phyloP scores from a whole-genome alignment of 2,329 filamentous ascomycete species.

The Camillea tinctor region DNA sequence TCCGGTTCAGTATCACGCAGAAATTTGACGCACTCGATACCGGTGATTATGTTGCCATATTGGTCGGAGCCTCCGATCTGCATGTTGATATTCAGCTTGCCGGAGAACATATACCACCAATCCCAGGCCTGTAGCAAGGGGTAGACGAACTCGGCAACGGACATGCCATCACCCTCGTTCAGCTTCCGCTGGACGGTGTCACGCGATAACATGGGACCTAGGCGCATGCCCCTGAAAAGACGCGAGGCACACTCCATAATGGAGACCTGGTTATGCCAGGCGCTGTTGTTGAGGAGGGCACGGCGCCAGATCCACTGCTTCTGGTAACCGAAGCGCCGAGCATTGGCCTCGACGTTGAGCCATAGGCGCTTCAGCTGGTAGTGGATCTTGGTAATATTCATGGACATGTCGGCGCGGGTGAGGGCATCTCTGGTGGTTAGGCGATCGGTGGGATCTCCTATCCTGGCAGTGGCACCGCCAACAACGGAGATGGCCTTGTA shows the following conservation, averaged over 20 bases:
- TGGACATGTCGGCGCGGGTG: constrained; percentile 49
- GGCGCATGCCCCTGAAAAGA: constrained; percentile 69
- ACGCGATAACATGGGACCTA: constrained; percentile 84
- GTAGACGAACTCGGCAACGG: constrained; percentile 89
- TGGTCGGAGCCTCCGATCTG: constrained; percentile 96
- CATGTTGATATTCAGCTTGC: constrained; percentile 63
- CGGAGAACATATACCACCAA: constrained; percentile 82
- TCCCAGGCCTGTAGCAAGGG: constrained; percentile 95
- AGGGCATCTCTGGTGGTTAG: constrained; percentile 59
- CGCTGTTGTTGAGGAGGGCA: constrained; percentile 75
- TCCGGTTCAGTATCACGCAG: constrained; percentile 60
- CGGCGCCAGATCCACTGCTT: constrained; percentile 65
- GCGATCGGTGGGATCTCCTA: constrained; percentile 76
- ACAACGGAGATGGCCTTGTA: constrained; percentile 66
- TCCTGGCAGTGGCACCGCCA: constrained; percentile 72
- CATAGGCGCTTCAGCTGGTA: constrained; percentile 72
- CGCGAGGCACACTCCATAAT: constrained; percentile 74
- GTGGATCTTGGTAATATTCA: constrained; percentile 67
- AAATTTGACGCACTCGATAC: constrained; percentile 79
- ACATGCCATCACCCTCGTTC: constrained; percentile 87
- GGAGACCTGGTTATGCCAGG: constrained; percentile 73
- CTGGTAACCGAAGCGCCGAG: constrained; percentile 62
- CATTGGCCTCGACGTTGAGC: constrained; percentile 67
- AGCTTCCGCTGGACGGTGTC: constrained; percentile 87
- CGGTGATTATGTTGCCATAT: constrained; percentile 92